These are phyloP conservation scores for Debaryomyces singareniensis DNA, from an alignment of 1,139 yeast genomes.

Conservation along the genomic window DNA sequence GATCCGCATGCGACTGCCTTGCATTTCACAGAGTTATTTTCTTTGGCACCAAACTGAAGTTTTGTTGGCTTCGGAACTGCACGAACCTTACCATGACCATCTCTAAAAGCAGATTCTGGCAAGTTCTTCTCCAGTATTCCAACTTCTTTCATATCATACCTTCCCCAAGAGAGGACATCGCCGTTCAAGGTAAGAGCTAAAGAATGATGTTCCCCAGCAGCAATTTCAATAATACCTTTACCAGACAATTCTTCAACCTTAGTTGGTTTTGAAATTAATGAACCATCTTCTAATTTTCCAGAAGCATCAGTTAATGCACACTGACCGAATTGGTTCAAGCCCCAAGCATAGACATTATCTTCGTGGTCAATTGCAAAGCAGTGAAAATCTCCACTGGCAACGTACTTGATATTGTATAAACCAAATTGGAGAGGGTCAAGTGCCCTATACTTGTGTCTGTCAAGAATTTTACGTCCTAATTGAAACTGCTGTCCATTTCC, in stretches of 20 bases:
- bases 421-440: conserved; percentile 77
- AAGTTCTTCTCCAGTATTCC: conserved; percentile 68
- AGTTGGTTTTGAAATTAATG: conserved; percentile 73
- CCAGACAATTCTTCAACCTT: conserved; percentile 54
- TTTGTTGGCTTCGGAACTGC: conserved; percentile 84
- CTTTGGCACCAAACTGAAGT: conserved; percentile 29
- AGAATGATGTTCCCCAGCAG: conserved; percentile 95
- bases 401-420: conserved; percentile 64
- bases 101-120: conserved; percentile 63
- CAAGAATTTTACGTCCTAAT: conserved; percentile 76
- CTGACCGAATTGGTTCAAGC: conserved; percentile 93
- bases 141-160: conserved; percentile 87
- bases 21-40: conserved; percentile 31
- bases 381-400: conserved; percentile 94
- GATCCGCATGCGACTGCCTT: conserved; percentile 76
- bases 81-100: conserved; percentile 74
- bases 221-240: conserved; percentile 54
- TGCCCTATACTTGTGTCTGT: conserved; percentile 64
- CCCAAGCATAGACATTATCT: conserved; percentile 81
- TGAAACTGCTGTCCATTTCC: conserved; percentile 95
- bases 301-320: conserved; percentile 65
- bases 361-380: conserved; percentile 82
- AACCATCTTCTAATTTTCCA: conserved; percentile 71
- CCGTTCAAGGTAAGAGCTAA: conserved; percentile 69
- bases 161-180: conserved; percentile 77